A percentile compares a stretch with the other conserved stretches of the same genome.
Evolutionary conservation across 2,329 filamentous ascomycete genomes (phyloP).

Genomic region (Exophiala alcalophila): DNA sequence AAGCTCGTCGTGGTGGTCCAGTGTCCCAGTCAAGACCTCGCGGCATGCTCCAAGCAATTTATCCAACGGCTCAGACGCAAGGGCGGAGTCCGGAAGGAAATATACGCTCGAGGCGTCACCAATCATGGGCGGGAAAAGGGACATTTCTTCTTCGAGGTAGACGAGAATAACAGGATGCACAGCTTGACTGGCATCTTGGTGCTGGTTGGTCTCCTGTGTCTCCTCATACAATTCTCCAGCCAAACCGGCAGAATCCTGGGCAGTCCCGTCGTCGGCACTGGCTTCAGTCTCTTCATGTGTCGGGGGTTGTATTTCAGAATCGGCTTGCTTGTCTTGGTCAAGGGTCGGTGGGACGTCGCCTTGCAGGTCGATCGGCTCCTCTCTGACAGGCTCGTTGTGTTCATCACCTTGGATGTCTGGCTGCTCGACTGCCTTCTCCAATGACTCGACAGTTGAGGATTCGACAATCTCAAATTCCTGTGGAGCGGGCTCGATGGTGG

Average conservation of each 20-base stretch:
- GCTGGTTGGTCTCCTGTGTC: neutral
- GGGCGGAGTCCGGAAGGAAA: conserved; percentile 55
- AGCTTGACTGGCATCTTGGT: neutral
- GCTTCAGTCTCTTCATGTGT: neutral
- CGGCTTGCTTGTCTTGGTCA: neutral
- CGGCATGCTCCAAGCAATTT: conserved; percentile 58
- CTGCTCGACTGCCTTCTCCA: too few relatives aligned
- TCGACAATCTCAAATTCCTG: too few relatives aligned
- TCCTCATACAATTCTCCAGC: conserved; percentile 7
- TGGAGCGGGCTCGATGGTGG: conserved; percentile 6
- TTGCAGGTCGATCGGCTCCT: too few relatives aligned
- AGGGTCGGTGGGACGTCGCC: too few relatives aligned
- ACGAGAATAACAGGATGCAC: conserved; percentile 52
- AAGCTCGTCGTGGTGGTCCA: conserved; percentile 57
- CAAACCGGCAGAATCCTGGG: too few relatives aligned
- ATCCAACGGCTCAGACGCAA: conserved; percentile 53
- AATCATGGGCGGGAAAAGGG: conserved; percentile 54
- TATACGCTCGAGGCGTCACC: conserved; percentile 54
- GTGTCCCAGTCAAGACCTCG: conserved; percentile 50
- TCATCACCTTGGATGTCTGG: too few relatives aligned
- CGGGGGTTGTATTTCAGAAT: too few relatives aligned
- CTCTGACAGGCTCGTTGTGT: too few relatives aligned
- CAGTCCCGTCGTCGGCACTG: too few relatives aligned
- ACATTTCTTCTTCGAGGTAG: conserved; percentile 57
- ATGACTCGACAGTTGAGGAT: too few relatives aligned